Percentiles rank a stretch among this genome's conserved stretches.
Evolutionary conservation across 1,139 yeast species (phyloP).

Genomic region (Taphrina populina): DNA sequence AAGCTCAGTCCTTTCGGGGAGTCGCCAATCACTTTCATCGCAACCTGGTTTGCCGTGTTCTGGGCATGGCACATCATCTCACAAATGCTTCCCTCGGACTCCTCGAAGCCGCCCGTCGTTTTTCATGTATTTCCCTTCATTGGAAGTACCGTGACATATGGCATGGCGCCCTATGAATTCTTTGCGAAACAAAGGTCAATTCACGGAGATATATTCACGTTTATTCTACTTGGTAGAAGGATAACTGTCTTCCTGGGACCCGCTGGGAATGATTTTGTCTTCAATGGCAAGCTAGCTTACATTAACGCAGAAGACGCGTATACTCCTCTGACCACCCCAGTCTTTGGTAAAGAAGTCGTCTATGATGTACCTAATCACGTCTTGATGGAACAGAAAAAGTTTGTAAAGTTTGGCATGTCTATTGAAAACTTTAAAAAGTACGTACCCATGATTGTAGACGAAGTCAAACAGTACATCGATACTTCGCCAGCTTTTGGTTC

Average conservation of each 20-base stretch:
- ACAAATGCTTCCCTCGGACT: constrained; percentile 36
- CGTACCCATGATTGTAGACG: constrained; percentile 85
- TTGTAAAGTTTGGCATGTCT: constrained; percentile 85
- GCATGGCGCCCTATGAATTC: constrained; percentile 89
- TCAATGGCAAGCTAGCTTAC: constrained; percentile 83
- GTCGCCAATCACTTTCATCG: constrained; percentile 22
- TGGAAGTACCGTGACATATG: constrained; percentile 84
- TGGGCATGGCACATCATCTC: constrained; percentile 33
- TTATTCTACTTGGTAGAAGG: constrained; percentile 79
- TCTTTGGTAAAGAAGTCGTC: constrained; percentile 93
- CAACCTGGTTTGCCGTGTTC: constrained; percentile 30
- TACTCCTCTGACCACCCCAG: constrained; percentile 92
- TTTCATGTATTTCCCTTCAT: constrained; percentile 95
- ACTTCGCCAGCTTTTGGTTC: constrained; percentile 51
- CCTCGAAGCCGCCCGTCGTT: constrained; percentile 80
- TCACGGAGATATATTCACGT: constrained; percentile 90
- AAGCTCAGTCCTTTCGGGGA: constrained; percentile 25
- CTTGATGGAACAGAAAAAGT: constrained; percentile 97
- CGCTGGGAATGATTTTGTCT: constrained; percentile 93
- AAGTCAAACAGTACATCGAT: constrained; percentile 64
- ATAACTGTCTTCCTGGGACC: constrained; percentile 98
- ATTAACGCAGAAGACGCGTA: constrained; percentile 97
- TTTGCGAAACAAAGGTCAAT: constrained; percentile 46
- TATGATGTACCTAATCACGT: constrained; percentile 93
- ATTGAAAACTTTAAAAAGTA: constrained; percentile 78